Evolutionary conservation across 305 asterid genomes (phyloP), one percentile per base, ranked within the genome.

Genomic region (Plantago rigida): DNA sequence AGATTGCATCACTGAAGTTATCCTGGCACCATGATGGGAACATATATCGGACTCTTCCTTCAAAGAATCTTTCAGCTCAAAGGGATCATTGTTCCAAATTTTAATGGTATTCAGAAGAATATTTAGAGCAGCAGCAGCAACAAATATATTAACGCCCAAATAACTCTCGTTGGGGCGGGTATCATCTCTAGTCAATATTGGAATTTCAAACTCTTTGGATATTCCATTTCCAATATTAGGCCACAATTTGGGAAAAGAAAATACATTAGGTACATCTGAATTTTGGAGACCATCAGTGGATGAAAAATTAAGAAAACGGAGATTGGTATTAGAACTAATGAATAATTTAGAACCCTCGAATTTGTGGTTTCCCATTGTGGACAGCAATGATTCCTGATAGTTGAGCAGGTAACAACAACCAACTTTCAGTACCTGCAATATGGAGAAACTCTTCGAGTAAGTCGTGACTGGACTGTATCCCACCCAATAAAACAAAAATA

Each of bases 341-440:
- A 56, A 63, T 63, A 86, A 58, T 76, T 77, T 81, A 60, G 71
- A 81, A 54, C 66, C 66, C 59, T 62, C 63, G 56, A 47, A 52
- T 68, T 56, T 74, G 48, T 49, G 52, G 44, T 63, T 71, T 63
- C 53, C 64, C 72, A 77, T 76, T 15, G 60, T 66, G 47, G 71
- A 47, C 72, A 87, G 71, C 51, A 79, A 66, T 72, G 77, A 77
- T 55, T 75, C 71, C 70, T 73, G 68, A 62, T 80, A 85, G 67
- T 76, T 72, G 49, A 88, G 68, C 47, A 86, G 75, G 75, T 92
- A 92, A 68, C 55, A 79, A 61, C 75, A 47, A 66, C 95, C 88
- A 42, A 88, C 82, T 81, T 65, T 82, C 74, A 89, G 41, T 13
- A 78, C 79, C 99, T 92, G 94, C 75, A 80, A 65, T 56, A 9